A percentile compares a stretch with the other conserved stretches of the same genome.
phyloP scores from a whole-genome alignment of 768 basidiomycete species.

The Mrakia blollopis region DNA sequence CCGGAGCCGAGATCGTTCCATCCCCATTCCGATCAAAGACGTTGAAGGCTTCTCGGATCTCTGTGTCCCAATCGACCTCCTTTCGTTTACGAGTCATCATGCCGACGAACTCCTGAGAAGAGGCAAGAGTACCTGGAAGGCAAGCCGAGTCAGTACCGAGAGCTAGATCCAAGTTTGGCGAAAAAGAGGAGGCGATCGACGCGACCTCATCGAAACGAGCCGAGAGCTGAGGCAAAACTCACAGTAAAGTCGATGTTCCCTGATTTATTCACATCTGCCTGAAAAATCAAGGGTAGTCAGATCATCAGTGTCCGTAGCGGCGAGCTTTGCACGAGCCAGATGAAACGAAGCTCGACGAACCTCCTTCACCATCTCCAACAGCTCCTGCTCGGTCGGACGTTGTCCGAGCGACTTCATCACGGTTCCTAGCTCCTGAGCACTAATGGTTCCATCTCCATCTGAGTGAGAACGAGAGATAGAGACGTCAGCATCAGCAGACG shows the following conservation, averaged over 20 bases:
- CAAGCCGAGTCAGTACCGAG: no score
- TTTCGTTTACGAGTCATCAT: not conserved
- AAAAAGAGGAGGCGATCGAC: no score
- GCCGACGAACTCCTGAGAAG: not conserved
- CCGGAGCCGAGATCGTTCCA: not conserved
- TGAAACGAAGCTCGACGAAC: not conserved
- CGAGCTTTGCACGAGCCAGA: no score
- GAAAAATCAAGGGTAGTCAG: no score
- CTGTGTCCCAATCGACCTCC: not conserved
- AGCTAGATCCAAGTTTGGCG: no score
- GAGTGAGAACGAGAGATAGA: not conserved
- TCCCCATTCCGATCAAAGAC: not conserved
- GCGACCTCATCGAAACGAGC: no score
- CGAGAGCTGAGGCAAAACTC: no score
- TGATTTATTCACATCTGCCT: not conserved
- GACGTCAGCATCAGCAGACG: not conserved
- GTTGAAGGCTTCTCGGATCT: conserved; percentile 5
- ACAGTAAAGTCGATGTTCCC: conserved; percentile 5
- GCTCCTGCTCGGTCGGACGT: not conserved
- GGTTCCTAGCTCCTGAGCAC: not conserved
- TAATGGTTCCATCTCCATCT: conserved; percentile 9
- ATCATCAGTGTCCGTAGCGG: no score
- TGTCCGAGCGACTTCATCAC: not conserved
- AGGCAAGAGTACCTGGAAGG: not conserved
- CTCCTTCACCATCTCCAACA: not conserved